Evolutionary conservation across 345 rosid genomes (phyloP), one percentile per base, ranked within the genome.

Genomic region (Eucalyptus pauciflora): DNA sequence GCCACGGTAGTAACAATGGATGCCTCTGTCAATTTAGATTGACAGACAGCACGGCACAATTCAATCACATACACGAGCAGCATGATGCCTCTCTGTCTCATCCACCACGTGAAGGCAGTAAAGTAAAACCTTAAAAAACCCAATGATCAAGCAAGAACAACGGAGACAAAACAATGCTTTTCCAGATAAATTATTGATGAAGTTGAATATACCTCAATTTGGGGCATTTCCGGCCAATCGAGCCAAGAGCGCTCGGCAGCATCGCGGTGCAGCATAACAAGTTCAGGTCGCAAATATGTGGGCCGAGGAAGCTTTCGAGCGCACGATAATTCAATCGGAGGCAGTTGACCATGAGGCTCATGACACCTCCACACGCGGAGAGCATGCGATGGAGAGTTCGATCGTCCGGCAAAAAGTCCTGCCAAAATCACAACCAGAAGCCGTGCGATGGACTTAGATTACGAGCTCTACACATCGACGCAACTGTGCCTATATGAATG

Each of bases 341-440:
- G 88, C 94, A 95, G 90, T 93, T 95, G 87, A 95, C 86, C 10
- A 93, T 91, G 25, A 96, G 71, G 88, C 89, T 87, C 24, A 50
- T 51, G 22, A 95, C 46, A 5, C 87, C 91, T 46, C 79, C 17
- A 89, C 94, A 93, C 41, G 93, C 90, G 22, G 86, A 87, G n/a
- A 91, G 48, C 52, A 95, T 89, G 88, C 52, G 88, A 80, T 76
- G 31, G 87, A 96, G 91, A 54, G 96, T 92, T 25, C 62, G 81
- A 3, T 87, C 86, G 43, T 94, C 96, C 18, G 93, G 93, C 87
- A 91, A 90, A 31, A 94, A 86, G 37, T 90, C 90, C 94, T 94
- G 93, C 81, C 27, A 20, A 71, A 71, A 80, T 17, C 48, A 33
- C n/a, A 58, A 50, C 33, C 29, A 48, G 15, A 86, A 43, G 8